A percentile compares a stretch with the other conserved stretches of the same genome.
Evolutionary conservation across 202 grass and related monocot genomes (phyloP).

Genomic region (Dendrocalamus latiflorus): DNA sequence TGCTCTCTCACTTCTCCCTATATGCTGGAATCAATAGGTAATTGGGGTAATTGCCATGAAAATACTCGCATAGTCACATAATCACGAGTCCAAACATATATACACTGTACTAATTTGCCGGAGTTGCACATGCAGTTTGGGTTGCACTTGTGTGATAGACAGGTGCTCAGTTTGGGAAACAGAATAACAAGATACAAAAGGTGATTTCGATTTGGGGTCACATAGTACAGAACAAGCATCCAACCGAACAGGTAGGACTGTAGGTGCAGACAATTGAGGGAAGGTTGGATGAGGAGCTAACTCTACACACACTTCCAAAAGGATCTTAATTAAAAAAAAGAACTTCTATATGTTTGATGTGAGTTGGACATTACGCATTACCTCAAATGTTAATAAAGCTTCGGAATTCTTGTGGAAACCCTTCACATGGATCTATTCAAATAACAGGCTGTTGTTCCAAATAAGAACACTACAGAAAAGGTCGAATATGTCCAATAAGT

Average conservation of each 20-base stretch:
- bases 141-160: too few relatives aligned
- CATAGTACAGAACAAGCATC: too few relatives aligned
- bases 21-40: neutral
- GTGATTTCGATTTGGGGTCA: too few relatives aligned
- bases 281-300: neutral
- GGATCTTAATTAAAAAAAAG: neutral
- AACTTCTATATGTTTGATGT: neutral
- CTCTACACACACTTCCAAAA: neutral
- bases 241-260: neutral
- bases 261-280: neutral
- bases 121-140: too few relatives aligned
- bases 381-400: neutral
- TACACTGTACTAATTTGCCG: neutral
- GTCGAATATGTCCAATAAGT: neutral
- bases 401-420: neutral
- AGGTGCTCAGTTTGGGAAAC: too few relatives aligned
- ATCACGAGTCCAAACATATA: neutral
- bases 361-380: neutral
- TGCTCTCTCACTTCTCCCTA: neutral
- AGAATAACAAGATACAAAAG: too few relatives aligned
- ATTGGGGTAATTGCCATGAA: neutral
- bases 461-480: neutral
- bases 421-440: conserved; percentile 20
- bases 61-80: neutral
- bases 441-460: conserved; percentile 5